Conservation (phyloP, 2,329 filamentous ascomycete species). For the Nemania bipapillata region DNA sequence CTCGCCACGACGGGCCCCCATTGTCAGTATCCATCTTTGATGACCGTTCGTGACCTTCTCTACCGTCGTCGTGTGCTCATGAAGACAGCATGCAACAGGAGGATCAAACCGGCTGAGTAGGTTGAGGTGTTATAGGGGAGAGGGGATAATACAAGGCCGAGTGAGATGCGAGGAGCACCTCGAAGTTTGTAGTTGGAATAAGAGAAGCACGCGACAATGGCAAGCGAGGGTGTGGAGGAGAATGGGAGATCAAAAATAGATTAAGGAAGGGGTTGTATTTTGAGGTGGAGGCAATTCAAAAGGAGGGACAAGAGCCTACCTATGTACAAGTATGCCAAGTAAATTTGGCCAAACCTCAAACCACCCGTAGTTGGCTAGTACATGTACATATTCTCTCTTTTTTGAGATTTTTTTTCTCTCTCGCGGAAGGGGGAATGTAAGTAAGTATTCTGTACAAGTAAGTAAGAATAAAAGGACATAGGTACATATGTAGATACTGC, state of each 20-base stretch:
- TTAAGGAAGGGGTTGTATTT: conserved; percentile 27
- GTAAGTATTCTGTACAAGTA: too few relatives aligned
- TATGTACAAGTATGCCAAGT: conserved; percentile 24
- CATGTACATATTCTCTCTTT: not conserved
- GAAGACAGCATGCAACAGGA: conserved; percentile 1
- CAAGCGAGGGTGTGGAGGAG: conserved; percentile 15
- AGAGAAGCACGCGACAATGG: conserved; percentile 28
- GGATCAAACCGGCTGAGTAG: not conserved
- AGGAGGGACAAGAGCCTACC: conserved; percentile 15
- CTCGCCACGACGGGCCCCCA: conserved; percentile 40
- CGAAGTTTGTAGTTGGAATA: not conserved
- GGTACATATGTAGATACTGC: too few relatives aligned
- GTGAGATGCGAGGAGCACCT: not conserved
- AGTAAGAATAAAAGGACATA: not conserved
- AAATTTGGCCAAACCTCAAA: not conserved
- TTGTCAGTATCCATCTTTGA: conserved; percentile 32
- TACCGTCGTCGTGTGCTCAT: conserved; percentile 18
- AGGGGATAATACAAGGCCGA: not conserved
- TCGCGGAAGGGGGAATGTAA: conserved; percentile 2
- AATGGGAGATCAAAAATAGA: conserved; percentile 20
- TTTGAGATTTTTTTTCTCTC: not conserved
- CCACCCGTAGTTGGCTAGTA: conserved; percentile 1
- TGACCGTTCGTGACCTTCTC: conserved; percentile 8
- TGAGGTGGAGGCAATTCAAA: conserved; percentile 23
- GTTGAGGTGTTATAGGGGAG: not conserved